Evolutionary conservation across 257 asterid species (phyloP).

Genomic region (Oldenlandia corymbosa): DNA sequence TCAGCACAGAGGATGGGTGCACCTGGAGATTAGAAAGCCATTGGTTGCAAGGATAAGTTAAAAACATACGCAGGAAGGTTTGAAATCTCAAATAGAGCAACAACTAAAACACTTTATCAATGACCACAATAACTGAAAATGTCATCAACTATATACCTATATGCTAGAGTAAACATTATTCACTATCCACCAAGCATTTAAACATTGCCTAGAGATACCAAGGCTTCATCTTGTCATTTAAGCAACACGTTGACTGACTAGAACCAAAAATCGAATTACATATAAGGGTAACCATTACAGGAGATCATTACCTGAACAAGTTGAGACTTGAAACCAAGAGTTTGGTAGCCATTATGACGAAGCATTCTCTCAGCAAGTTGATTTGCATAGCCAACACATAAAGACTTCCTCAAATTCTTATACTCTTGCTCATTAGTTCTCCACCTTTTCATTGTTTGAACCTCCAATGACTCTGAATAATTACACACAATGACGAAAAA

Average conservation of each 20-base stretch:
- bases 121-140: background rate
- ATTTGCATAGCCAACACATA: constrained; percentile 79
- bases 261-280: no score
- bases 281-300: background rate
- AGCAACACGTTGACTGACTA: background rate
- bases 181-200: background rate
- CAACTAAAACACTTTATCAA: background rate
- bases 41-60: background rate
- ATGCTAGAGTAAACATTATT: background rate
- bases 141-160: background rate
- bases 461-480: constrained; percentile 57
- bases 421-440: constrained; percentile 52
- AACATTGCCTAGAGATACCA: background rate
- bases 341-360: constrained; percentile 84
- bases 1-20: constrained; percentile 78
- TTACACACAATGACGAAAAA: constrained; percentile 1
- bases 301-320: constrained; percentile 66
- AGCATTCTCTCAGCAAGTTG: constrained; percentile 95
- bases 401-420: constrained; percentile 69
- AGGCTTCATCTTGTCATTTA: background rate
- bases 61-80: background rate
- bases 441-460: constrained; percentile 49
- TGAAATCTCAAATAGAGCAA: background rate
- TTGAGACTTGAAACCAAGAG: constrained; percentile 84
- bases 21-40: constrained; percentile 37